These are phyloP conservation scores for Pulveroboletus frians DNA, from an alignment of 768 basidiomycete genomes.

Conservation along the genomic window DNA sequence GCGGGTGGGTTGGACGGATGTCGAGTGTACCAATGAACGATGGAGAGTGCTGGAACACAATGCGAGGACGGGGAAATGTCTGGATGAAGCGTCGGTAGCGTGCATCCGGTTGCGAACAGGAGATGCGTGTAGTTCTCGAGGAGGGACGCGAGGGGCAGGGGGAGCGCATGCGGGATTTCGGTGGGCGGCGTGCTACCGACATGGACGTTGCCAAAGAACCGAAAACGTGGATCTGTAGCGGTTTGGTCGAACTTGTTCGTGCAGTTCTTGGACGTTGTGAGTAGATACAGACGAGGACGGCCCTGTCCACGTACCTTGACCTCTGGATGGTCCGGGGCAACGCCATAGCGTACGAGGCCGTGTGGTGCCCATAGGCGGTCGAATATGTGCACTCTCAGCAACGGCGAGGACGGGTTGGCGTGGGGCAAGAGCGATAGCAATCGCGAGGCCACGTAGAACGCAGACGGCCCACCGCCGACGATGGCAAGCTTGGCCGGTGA, in stretches of 20 bases:
- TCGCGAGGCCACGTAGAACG: slow-evolving; percentile 88
- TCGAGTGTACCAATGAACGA: slow-evolving; percentile 96
- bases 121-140: slow-evolving; percentile 77
- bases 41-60: slow-evolving; percentile 68
- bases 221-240: slow-evolving; percentile 73
- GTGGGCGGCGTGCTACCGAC: slow-evolving; percentile 35
- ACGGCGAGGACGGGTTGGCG: slow-evolving; percentile 26
- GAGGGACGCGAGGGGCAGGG: slow-evolving; percentile 57
- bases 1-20: slow-evolving; percentile 68
- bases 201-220: slow-evolving; percentile 90
- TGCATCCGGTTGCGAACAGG: slow-evolving; percentile 82
- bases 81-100: slow-evolving; percentile 56
- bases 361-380: slow-evolving; percentile 93
- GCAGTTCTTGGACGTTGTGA: slow-evolving; percentile 66
- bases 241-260: slow-evolving; percentile 88
- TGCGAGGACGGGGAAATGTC: slow-evolving; percentile 42
- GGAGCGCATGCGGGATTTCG: slow-evolving; percentile 48
- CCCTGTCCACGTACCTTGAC: slow-evolving; percentile 60
- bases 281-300: slow-evolving; percentile 2
- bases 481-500: slow-evolving; percentile 70
- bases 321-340: slow-evolving; percentile 97
- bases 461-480: slow-evolving; percentile 93
- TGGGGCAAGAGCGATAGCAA: slow-evolving; percentile 61
- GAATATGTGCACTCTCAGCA: slow-evolving; percentile 73
- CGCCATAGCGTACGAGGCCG: slow-evolving; percentile 92